These are phyloP conservation scores for Lipomyces starkeyi DNA, from an alignment of 805 yeast species.

Conservation along the genomic window DNA sequence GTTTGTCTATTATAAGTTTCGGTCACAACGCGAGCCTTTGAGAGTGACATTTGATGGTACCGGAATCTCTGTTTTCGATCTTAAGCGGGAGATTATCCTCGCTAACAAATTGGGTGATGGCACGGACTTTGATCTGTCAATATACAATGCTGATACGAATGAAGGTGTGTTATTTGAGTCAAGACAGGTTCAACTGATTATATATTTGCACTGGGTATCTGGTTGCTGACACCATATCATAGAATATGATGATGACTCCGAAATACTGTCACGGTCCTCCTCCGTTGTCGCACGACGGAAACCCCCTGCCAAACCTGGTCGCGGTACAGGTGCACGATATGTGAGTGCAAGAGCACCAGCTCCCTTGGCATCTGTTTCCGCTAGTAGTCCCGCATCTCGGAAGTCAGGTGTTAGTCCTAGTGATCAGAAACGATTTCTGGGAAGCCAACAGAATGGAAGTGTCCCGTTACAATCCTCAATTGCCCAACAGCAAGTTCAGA, in stretches of 20 bases:
- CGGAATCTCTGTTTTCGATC: conserved; percentile 91
- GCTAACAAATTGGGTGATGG: conserved; percentile 85
- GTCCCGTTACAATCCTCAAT: not conserved
- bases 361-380: conserved; percentile 38
- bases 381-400: not conserved
- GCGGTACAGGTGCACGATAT: conserved; percentile 63
- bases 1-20: conserved; percentile 82
- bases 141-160: conserved; percentile 72
- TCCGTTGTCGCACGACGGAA: conserved; percentile 78
- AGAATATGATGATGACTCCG: conserved; percentile 86
- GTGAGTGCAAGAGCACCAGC: conserved; percentile 50
- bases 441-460: not conserved
- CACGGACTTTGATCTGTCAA: conserved; percentile 75
- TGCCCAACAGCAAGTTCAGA: not conserved
- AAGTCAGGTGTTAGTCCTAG: conserved; percentile 1
- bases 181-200: not conserved
- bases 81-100: conserved; percentile 85
- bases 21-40: conserved; percentile 79
- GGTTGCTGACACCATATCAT: conserved; percentile 14
- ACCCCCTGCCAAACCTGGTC: conserved; percentile 63
- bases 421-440: not conserved
- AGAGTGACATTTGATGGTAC: conserved; percentile 93
- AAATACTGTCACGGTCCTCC: conserved; percentile 87
- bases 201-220: not conserved
- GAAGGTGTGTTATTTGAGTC: conserved; percentile 46